phyloP scores from a whole-genome alignment of 306 rosid species.

The Acmispon strigosus region DNA sequence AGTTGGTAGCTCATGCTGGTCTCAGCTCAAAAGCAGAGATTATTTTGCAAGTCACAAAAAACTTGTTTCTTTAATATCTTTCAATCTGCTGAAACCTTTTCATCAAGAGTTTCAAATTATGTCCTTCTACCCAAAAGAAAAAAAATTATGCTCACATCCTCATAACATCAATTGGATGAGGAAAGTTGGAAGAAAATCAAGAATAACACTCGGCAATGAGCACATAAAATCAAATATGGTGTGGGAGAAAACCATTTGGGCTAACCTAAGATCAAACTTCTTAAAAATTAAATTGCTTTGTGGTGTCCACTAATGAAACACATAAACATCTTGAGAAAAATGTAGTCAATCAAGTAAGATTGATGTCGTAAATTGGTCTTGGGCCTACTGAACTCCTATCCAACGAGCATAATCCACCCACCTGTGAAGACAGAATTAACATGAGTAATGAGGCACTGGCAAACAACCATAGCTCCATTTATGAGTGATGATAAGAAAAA shows the following conservation, averaged over 20 bases:
- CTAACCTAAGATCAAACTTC: slow-evolving; percentile 31
- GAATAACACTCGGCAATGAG: slow-evolving; percentile 17
- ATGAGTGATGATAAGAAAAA: background rate
- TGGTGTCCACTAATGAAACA: slow-evolving; percentile 15
- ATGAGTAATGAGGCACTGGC: background rate
- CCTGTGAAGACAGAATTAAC: slow-evolving; percentile 35
- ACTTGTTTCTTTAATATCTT: background rate
- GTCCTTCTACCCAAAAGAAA: background rate
- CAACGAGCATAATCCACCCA: slow-evolving; percentile 95
- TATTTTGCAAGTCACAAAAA: background rate
- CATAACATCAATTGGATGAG: slow-evolving; percentile 14
- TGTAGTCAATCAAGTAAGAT: slow-evolving; percentile 12
- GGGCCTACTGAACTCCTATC: slow-evolving; percentile 63
- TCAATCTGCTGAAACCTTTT: slow-evolving; percentile 5
- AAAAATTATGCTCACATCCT: slow-evolving; percentile 9
- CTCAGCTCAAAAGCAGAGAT: background rate
- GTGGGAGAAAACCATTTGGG: slow-evolving; percentile 16
- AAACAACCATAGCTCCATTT: background rate
- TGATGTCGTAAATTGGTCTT: slow-evolving; percentile 13
- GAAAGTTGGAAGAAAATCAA: background rate
- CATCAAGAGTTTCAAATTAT: slow-evolving; percentile 13
- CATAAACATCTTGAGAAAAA: slow-evolving; percentile 24
- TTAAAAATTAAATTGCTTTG: slow-evolving; percentile 22
- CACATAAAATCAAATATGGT: slow-evolving; percentile 18
- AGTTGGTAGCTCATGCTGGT: background rate